Evolutionary conservation across 2,329 filamentous ascomycete species (phyloP).

Genomic region (Trichoderma atroviride): DNA sequence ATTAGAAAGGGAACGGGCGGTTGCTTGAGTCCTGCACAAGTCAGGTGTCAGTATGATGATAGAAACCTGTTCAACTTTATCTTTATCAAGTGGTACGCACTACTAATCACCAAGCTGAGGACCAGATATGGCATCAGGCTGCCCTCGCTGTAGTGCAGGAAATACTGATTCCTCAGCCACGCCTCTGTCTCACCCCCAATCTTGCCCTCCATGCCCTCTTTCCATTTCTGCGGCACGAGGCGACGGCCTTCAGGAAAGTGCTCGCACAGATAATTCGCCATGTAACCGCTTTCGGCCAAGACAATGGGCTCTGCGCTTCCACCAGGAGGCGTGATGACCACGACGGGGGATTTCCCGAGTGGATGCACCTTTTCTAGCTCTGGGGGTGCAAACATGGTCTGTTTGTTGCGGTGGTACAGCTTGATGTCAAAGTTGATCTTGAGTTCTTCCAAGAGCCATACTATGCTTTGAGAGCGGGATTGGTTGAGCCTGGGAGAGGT

Average conservation of each 20-base stretch:
- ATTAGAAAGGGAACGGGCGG: slow-evolving; percentile 55
- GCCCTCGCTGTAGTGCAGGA: slow-evolving; percentile 84
- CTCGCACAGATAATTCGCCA: slow-evolving; percentile 80
- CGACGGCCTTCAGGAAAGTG: slow-evolving; percentile 52
- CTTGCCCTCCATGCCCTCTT: slow-evolving; percentile 59
- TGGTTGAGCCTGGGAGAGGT: slow-evolving; percentile 68
- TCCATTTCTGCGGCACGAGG: slow-evolving; percentile 58
- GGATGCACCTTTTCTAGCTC: slow-evolving; percentile 79
- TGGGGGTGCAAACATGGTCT: slow-evolving; percentile 69
- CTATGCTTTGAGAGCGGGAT: slow-evolving; percentile 78
- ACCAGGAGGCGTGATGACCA: slow-evolving; percentile 61
- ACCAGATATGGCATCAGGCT: slow-evolving; percentile 75
- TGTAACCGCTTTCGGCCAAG: slow-evolving; percentile 79
- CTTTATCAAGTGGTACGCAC: slow-evolving; percentile 41
- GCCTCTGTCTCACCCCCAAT: slow-evolving; percentile 63
- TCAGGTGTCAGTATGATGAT: not conserved
- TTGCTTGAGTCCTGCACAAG: slow-evolving; percentile 47
- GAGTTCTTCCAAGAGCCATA: slow-evolving; percentile 86
- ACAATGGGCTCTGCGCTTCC: slow-evolving; percentile 53
- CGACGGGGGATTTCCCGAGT: slow-evolving; percentile 82
- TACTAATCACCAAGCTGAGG: slow-evolving; percentile 60
- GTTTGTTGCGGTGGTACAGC: slow-evolving; percentile 69
- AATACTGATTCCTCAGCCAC: slow-evolving; percentile 65
- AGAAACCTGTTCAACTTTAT: not conserved
- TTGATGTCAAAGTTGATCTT: slow-evolving; percentile 78